Evolutionary conservation across 306 rosid genomes (phyloP), one percentile per base, ranked within the genome.

Genomic region (Lagenaria siceraria): DNA sequence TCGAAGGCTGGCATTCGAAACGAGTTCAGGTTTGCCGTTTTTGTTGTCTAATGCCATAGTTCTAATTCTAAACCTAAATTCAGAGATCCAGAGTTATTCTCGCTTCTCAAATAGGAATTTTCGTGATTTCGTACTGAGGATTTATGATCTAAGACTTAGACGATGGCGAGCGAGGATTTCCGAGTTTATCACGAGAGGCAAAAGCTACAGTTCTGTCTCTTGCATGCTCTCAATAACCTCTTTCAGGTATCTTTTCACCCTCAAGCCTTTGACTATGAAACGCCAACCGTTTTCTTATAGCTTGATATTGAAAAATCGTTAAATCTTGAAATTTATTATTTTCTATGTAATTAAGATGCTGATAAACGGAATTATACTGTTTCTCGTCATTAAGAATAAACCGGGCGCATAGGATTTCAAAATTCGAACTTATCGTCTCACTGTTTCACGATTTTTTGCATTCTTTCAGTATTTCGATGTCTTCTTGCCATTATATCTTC

Each of bases 111-210:
- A 25, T 17, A 15, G 21, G 43, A 19, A 7, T 18, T 25, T 70
- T 15, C 27, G 13, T 17, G 77, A 17, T 15, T 72, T 27, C 25
- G 17, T 21, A 46, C 10, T 27, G 27, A 49, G 77, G 12, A 51
- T 49, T 73, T 29, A 46, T 18, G 77, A 49, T 43, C 70, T 24
- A 33, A 3, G 74, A 49, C n/a, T 55, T 54, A 53, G 79, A 52
- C 64, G 48, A 95, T 92, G 99, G 64, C 90, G 42, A 79, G 52
- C 38, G 65, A 84, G 61, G 78, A 78, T 40, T 54, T 86, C 80
- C 81, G 79, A 80, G 78, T 92, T 74, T 95, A 95, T 80, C 99
- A 92, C 81, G 97, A 95, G 83, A 82, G 87, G 65, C 99, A 95
- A 77, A 87, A 76, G 60, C 83, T 95, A 36, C 99, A 95, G 82